These are phyloP conservation scores for Rhododendron ferrugineum DNA, from an alignment of 148 eudicot species.

Conservation along the genomic window DNA sequence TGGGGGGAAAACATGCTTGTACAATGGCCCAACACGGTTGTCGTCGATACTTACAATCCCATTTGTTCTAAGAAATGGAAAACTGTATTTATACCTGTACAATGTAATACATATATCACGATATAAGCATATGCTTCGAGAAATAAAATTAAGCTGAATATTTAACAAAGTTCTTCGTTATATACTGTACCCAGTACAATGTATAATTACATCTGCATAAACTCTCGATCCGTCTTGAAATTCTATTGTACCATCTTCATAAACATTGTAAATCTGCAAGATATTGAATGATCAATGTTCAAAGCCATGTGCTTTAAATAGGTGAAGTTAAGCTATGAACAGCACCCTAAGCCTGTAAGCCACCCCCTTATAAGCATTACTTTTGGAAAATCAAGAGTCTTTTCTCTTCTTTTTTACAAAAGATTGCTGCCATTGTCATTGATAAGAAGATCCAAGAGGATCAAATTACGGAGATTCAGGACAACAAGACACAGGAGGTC, in stretches of 20 bases:
- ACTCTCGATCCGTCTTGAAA: conserved; percentile 47
- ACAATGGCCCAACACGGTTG: conserved; percentile 42
- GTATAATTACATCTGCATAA: conserved; percentile 40
- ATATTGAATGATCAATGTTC: neutral
- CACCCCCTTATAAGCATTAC: too few species aligned
- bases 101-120: neutral
- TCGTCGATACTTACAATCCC: conserved; percentile 32
- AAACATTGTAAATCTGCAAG: conserved; percentile 31
- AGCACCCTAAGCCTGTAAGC: too few species aligned
- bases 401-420: too few species aligned
- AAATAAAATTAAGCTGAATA: neutral
- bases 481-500: neutral
- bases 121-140: neutral
- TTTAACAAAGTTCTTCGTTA: neutral
- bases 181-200: conserved; percentile 49
- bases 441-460: too few species aligned
- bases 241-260: conserved; percentile 42
- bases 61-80: conserved; percentile 35
- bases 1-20: conserved; percentile 57
- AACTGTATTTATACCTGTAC: conserved; percentile 27
- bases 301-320: too few species aligned
- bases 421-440: too few species aligned
- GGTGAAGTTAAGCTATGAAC: neutral
- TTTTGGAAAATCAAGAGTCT: too few species aligned
- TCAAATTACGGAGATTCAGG: too few species aligned